phyloP scores from a whole-genome alignment of 2,329 filamentous ascomycete genomes.

The Tolypocladium tropicale region DNA sequence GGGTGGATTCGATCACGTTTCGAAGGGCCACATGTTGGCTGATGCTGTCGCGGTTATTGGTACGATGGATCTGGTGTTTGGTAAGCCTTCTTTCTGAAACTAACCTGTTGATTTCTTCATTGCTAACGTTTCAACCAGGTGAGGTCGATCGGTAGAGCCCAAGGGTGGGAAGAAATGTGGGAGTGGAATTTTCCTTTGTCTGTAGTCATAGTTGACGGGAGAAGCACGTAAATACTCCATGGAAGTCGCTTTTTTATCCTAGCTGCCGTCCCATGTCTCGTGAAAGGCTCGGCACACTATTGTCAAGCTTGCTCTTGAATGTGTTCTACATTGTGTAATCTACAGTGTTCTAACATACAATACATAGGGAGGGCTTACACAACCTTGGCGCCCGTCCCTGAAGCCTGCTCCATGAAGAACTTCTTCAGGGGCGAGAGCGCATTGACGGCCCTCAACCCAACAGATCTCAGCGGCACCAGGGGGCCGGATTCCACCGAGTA shows the following conservation, averaged over 20 bases:
- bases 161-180: constrained; percentile 17
- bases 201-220: constrained; percentile 30
- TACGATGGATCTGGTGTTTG: constrained; percentile 84
- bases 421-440: constrained; percentile 65
- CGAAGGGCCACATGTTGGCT: constrained; percentile 83
- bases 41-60: constrained; percentile 95
- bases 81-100: constrained; percentile 34
- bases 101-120: background rate
- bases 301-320: no score
- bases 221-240: constrained; percentile 26
- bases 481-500: constrained; percentile 76
- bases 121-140: constrained; percentile 33
- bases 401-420: constrained; percentile 72
- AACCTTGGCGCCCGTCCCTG: constrained; percentile 41
- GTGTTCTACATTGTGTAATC: constrained; percentile 1
- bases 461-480: constrained; percentile 66
- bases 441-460: constrained; percentile 70
- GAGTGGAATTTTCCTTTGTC: constrained; percentile 21
- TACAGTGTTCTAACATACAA: background rate
- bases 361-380: constrained; percentile 14
- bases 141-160: constrained; percentile 48
- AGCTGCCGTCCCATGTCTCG: no score
- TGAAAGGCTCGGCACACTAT: no score
- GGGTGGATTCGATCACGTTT: constrained; percentile 86
- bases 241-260: constrained; percentile 12